phyloP scores from a whole-genome alignment of 306 rosid species.

The Fragaria nilgerrensis region DNA sequence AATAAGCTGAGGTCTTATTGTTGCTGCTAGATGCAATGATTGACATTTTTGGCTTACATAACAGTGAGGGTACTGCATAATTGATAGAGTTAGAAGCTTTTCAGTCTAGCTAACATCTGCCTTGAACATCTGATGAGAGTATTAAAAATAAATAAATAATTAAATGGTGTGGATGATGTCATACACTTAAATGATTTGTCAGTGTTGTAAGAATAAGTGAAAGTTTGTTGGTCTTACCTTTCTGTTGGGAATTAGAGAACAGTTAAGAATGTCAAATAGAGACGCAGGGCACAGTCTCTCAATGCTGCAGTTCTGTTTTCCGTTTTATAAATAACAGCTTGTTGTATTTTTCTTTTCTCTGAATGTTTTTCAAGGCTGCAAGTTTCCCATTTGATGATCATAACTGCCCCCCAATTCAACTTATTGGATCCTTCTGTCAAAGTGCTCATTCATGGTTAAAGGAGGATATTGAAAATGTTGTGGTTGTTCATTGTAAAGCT shows the following conservation, averaged over 20 bases:
- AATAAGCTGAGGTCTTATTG: background rate
- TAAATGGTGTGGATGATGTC: background rate
- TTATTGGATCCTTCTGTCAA: slow-evolving; percentile 79
- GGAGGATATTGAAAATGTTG: slow-evolving; percentile 91
- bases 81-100: background rate
- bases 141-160: background rate
- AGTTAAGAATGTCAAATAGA: slow-evolving; percentile 7
- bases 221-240: background rate
- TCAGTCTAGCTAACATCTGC: background rate
- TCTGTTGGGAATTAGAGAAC: background rate
- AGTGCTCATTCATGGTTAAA: slow-evolving; percentile 93
- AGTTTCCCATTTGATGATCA: slow-evolving; percentile 93
- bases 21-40: background rate
- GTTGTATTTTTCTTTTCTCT: slow-evolving; percentile 25
- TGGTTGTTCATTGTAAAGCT: slow-evolving; percentile 97
- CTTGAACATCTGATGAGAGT: background rate
- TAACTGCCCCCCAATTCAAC: slow-evolving; percentile 88
- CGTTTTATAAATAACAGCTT: slow-evolving; percentile 26
- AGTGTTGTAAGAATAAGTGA: background rate
- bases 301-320: slow-evolving; percentile 9
- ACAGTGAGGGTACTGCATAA: background rate
- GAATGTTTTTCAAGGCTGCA: slow-evolving; percentile 70
- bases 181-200: background rate
- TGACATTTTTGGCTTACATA: background rate
- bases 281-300: background rate